Evolutionary conservation across 2,329 filamentous ascomycete genomes (phyloP).

Genomic region (Hypoxylon sp.): DNA sequence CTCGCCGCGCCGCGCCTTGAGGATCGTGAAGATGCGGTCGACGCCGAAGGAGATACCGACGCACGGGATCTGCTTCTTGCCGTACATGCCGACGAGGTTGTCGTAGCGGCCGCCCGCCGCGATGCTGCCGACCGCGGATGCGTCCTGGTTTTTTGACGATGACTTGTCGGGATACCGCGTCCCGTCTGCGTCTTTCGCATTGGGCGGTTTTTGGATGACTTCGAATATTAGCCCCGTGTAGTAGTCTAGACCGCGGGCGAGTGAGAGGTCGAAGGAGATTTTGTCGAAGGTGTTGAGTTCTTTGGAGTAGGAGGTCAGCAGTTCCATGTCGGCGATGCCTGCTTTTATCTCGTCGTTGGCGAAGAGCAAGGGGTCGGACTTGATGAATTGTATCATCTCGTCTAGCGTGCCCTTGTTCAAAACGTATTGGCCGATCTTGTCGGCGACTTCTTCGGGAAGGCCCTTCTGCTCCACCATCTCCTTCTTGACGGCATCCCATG

Average conservation of each 20-base stretch:
- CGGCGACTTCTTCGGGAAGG: slow-evolving; percentile 80
- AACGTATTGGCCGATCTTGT: slow-evolving; percentile 90
- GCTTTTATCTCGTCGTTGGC: slow-evolving; percentile 82
- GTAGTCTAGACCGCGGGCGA: slow-evolving; percentile 93
- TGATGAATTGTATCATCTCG: slow-evolving; percentile 80
- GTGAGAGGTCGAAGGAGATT: slow-evolving; percentile 89
- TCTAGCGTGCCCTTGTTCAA: slow-evolving; percentile 77
- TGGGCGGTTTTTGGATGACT: slow-evolving; percentile 60
- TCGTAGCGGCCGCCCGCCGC: slow-evolving; percentile 94
- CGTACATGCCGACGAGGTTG: slow-evolving; percentile 94
- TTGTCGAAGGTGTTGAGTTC: slow-evolving; percentile 79
- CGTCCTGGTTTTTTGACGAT: slow-evolving; percentile 25
- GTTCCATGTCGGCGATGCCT: slow-evolving; percentile 84
- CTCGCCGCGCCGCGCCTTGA: slow-evolving; percentile 78
- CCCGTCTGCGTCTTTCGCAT: slow-evolving; percentile 19
- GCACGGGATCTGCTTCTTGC: slow-evolving; percentile 88
- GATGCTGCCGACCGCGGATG: slow-evolving; percentile 70
- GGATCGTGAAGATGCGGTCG: slow-evolving; percentile 94
- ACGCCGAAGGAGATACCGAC: slow-evolving; percentile 95
- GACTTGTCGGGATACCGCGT: slow-evolving; percentile 35
- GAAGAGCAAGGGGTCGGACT: slow-evolving; percentile 75
- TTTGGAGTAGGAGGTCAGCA: slow-evolving; percentile 86
- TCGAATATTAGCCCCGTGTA: slow-evolving; percentile 94
- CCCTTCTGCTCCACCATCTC: slow-evolving; percentile 97
- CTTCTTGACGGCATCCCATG: slow-evolving; percentile 89